Conservation (phyloP, 1,284 basidiomycete genomes). For the Trichosporon coremiiforme region DNA sequence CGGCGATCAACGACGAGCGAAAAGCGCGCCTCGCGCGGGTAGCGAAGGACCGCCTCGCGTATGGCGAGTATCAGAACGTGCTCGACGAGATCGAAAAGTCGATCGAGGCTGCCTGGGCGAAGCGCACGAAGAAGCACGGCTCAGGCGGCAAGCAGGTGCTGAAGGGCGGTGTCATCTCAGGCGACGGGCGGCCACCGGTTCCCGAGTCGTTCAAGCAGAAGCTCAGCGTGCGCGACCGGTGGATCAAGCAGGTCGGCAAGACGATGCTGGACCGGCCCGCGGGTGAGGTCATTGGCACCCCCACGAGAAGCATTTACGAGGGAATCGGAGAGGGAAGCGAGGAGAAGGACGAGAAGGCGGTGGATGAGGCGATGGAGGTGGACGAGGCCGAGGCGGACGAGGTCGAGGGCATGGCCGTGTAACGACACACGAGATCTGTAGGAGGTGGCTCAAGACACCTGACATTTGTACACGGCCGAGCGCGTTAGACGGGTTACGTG, state of each 20-base stretch:
- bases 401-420: constrained; percentile 31
- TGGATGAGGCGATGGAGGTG: constrained; percentile 42
- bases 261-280: constrained; percentile 66
- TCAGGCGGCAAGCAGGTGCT: constrained; percentile 58
- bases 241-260: constrained; percentile 70
- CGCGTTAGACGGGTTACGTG: not conserved
- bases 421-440: constrained; percentile 7
- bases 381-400: constrained; percentile 44
- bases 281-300: constrained; percentile 74
- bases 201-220: constrained; percentile 70
- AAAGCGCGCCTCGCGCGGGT: constrained; percentile 71
- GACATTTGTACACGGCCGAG: not conserved
- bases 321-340: constrained; percentile 66
- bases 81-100: constrained; percentile 81
- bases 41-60: constrained; percentile 81
- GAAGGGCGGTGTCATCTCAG: constrained; percentile 57
- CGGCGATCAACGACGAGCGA: constrained; percentile 78
- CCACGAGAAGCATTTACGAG: constrained; percentile 69
- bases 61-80: constrained; percentile 79
- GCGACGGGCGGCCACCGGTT: constrained; percentile 65
- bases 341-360: constrained; percentile 54
- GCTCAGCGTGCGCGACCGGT: constrained; percentile 69
- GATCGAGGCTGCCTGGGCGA: constrained; percentile 62
- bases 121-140: constrained; percentile 58
- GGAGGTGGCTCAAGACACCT: not conserved